Evolutionary conservation across 2,329 filamentous ascomycete species (phyloP).

Genomic region (Ascochyta rabiei): DNA sequence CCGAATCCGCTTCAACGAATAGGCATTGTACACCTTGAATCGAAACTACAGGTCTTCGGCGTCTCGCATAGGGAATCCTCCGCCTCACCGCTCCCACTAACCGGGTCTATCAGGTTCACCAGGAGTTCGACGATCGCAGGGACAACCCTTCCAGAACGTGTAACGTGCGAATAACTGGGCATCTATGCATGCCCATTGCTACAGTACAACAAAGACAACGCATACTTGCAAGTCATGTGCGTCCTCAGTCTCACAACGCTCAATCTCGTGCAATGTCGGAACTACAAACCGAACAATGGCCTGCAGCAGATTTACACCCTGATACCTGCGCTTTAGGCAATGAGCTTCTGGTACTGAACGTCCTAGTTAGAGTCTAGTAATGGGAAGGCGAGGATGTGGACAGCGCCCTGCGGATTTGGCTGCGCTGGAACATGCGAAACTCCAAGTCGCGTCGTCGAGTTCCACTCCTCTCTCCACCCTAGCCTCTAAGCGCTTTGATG

Average conservation of each 20-base stretch:
- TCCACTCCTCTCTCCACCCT: background rate
- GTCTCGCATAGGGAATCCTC: constrained; percentile 3
- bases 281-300: background rate
- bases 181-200: constrained; percentile 20
- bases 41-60: constrained; percentile 10
- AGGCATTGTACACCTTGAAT: background rate
- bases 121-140: constrained; percentile 23
- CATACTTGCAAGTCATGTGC: constrained; percentile 1
- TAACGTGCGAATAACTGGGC: constrained; percentile 18
- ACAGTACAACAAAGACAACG: constrained; percentile 6
- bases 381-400: background rate
- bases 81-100: constrained; percentile 9
- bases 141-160: constrained; percentile 20
- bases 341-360: background rate
- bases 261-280: background rate
- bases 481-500: background rate
- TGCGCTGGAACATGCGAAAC: background rate
- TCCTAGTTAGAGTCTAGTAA: background rate
- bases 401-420: background rate
- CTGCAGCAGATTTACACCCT: background rate
- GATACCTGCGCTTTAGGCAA: no score
- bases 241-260: background rate
- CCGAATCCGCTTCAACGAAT: constrained; percentile 7
- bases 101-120: constrained; percentile 19
- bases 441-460: background rate